Evolutionary conservation across 768 basidiomycete genomes (phyloP).

Genomic region (Cyclocybe cylindracea): DNA sequence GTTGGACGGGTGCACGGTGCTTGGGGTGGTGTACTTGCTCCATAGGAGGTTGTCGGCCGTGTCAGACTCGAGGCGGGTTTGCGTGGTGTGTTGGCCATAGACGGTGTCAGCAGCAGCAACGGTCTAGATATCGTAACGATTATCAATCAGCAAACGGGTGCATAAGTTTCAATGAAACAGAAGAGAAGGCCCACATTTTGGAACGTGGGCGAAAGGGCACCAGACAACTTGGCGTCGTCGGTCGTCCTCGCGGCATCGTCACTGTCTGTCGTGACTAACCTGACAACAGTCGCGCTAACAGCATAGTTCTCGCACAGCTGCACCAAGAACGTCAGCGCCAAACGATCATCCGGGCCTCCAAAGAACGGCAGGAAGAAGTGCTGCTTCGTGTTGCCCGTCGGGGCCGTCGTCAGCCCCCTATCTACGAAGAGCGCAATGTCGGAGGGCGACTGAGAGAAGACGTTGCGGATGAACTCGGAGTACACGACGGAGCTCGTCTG

Average conservation of each 20-base stretch:
- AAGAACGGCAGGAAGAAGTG: constrained; percentile 90
- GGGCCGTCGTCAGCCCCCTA: constrained; percentile 45
- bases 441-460: constrained; percentile 69
- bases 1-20: constrained; percentile 23
- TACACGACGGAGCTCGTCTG: constrained; percentile 59
- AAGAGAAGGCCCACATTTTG: constrained; percentile 32
- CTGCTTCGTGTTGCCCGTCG: constrained; percentile 32
- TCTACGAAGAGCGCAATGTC: constrained; percentile 91
- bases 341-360: constrained; percentile 91
- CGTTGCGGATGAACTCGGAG: constrained; percentile 82
- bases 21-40: constrained; percentile 54
- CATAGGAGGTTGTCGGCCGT: constrained; percentile 83
- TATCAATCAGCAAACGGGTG: background rate
- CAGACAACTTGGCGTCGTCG: constrained; percentile 21
- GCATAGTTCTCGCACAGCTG: constrained; percentile 68
- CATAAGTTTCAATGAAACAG: background rate
- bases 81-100: constrained; percentile 65
- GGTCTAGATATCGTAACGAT: constrained; percentile 35
- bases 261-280: constrained; percentile 49
- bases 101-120: constrained; percentile 65
- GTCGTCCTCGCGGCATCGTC: constrained; percentile 24
- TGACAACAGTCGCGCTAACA: constrained; percentile 74
- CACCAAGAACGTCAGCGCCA: constrained; percentile 78
- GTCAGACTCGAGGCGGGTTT: constrained; percentile 70
- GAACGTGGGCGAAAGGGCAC: constrained; percentile 12